Conservation (phyloP, 345 rosid species). For the Firmiana major region DNA sequence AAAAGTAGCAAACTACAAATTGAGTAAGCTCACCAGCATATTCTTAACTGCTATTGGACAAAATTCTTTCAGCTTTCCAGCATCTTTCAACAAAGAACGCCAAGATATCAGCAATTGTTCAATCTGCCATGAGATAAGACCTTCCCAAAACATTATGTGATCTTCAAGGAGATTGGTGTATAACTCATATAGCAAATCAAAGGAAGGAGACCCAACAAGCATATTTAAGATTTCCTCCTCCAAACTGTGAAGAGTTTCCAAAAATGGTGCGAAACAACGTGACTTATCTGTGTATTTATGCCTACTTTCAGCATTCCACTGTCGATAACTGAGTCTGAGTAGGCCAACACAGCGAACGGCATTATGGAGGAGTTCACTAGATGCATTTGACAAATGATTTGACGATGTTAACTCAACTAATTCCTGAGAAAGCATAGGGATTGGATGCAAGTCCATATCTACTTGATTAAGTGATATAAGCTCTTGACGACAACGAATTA, state of each 20-base stretch:
- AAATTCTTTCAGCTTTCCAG: slow-evolving; percentile 42
- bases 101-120: slow-evolving; percentile 52
- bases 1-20: background rate
- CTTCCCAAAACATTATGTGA: slow-evolving; percentile 69
- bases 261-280: slow-evolving; percentile 36
- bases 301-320: slow-evolving; percentile 63
- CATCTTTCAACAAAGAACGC: slow-evolving; percentile 61
- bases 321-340: slow-evolving; percentile 62
- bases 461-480: slow-evolving; percentile 38
- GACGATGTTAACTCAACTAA: slow-evolving; percentile 46
- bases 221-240: slow-evolving; percentile 53
- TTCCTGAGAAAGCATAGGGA: slow-evolving; percentile 62
- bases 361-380: slow-evolving; percentile 34
- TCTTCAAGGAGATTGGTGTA: slow-evolving; percentile 56
- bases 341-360: slow-evolving; percentile 55
- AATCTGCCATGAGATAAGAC: slow-evolving; percentile 40
- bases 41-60: slow-evolving; percentile 48
- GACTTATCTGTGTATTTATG: slow-evolving; percentile 33
- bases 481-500: slow-evolving; percentile 35
- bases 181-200: slow-evolving; percentile 41
- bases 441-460: slow-evolving; percentile 41
- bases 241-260: slow-evolving; percentile 52
- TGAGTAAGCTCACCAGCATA: slow-evolving; percentile 49
- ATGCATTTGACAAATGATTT: slow-evolving; percentile 25
- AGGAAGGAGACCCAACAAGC: slow-evolving; percentile 51